phyloP scores from a whole-genome alignment of 2,329 filamentous ascomycete species.

The Rachicladosporium sp. region DNA sequence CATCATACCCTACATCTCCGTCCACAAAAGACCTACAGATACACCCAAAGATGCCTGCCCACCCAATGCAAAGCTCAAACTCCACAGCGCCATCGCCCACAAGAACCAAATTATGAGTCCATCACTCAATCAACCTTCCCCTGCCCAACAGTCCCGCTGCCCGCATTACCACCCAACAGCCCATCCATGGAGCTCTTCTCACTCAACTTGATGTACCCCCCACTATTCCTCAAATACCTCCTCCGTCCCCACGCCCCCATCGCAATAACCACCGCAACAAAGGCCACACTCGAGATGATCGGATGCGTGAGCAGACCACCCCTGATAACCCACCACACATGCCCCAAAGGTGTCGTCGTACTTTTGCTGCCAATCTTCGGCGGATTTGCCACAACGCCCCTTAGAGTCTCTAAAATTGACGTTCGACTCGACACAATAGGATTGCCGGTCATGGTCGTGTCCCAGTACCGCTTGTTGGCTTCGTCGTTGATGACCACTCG shows the following conservation, averaged over 20 bases:
- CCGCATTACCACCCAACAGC: conserved; percentile 43
- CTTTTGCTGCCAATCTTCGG: conserved; percentile 64
- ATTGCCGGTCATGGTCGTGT: conserved; percentile 77
- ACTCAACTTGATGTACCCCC: conserved; percentile 30
- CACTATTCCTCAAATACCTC: conserved; percentile 15
- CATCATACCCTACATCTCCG: no score
- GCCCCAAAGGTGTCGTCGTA: conserved; percentile 59
- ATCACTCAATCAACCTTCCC: conserved; percentile 17
- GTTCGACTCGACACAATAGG: conserved; percentile 80
- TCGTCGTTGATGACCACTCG: conserved; percentile 94
- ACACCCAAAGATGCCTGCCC: no score
- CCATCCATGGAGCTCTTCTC: conserved; percentile 54
- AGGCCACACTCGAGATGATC: conserved; percentile 37
- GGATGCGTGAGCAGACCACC: conserved; percentile 33
- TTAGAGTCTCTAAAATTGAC: conserved; percentile 77
- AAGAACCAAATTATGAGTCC: no score
- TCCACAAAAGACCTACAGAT: no score
- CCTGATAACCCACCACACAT: conserved; percentile 46
- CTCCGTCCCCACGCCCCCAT: conserved; percentile 16
- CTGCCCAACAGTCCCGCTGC: conserved; percentile 13
- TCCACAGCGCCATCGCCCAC: no score
- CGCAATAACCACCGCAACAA: conserved; percentile 21
- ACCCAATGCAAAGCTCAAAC: no score
- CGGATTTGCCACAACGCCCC: conserved; percentile 55
- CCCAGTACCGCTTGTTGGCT: conserved; percentile 92